Conservation (phyloP, 148 eudicot genomes). For the Fallopia convolvulus region DNA sequence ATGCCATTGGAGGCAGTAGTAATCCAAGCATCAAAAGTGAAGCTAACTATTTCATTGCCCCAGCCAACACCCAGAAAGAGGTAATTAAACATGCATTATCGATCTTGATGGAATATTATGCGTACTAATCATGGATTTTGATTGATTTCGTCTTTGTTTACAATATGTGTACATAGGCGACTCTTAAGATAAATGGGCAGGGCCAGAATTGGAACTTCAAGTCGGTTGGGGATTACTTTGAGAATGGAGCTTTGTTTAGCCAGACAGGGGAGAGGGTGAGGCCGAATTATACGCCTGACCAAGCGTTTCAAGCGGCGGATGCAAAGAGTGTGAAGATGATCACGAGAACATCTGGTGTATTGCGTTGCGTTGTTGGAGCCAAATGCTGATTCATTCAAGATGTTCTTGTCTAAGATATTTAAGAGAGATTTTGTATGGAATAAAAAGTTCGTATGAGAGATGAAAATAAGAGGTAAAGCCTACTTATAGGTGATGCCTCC, state of each 20-base stretch:
- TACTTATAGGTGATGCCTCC: no score
- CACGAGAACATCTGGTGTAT: constrained; percentile 59
- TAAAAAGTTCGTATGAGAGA: background rate
- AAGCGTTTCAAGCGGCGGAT: constrained; percentile 43
- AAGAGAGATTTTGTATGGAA: background rate
- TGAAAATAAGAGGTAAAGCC: background rate
- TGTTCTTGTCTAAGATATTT: background rate
- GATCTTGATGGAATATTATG: background rate
- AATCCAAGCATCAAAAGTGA: constrained; percentile 74
- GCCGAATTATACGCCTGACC: constrained; percentile 46
- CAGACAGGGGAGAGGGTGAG: constrained; percentile 27
- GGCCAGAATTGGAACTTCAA: constrained; percentile 28
- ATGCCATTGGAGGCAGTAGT: constrained; percentile 92
- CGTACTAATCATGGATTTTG: background rate
- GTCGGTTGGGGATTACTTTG: constrained; percentile 59
- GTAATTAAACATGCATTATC: background rate
- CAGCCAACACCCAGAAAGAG: constrained; percentile 6
- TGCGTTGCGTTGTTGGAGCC: constrained; percentile 39
- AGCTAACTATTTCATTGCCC: constrained; percentile 73
- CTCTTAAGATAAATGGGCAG: constrained; percentile 11
- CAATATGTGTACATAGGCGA: constrained; percentile 25
- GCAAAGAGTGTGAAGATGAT: constrained; percentile 44
- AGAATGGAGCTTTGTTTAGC: constrained; percentile 68
- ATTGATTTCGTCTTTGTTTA: background rate
- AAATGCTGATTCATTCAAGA: constrained; percentile 28